Evolutionary conservation across 2,329 filamentous ascomycete genomes (phyloP), one percentile per base, ranked within the genome.

Genomic region (Fusarium globosum): DNA sequence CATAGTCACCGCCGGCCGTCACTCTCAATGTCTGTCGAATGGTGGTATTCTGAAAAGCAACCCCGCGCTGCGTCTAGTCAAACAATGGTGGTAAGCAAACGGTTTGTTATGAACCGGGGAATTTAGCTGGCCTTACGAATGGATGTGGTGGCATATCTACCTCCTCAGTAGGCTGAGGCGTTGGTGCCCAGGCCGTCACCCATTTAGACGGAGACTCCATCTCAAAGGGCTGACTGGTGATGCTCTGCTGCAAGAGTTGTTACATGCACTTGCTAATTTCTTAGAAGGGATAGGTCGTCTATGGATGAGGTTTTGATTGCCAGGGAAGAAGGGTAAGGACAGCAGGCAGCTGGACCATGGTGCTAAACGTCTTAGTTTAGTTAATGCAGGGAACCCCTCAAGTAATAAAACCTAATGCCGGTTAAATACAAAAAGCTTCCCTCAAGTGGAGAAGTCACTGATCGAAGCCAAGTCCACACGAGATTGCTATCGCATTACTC

Each of bases 401-500:
- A 26, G 13, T 18, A 6, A 2, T 16, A 4, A 21, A 38, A n/a
- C 18, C 21, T 52, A 35, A 23, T 52, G 18, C 33, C 49, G 49
- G 49, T 15, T 52, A 52, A 52, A 38, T 38, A 14, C 33, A 26
- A 7, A 7, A 52, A 26, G n/a, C 3, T 13, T 14, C 18, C 18
- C n/a, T 15, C 10, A 20, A 36, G 49, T 38, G 33, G 49, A 26
- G 49, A 52, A 15, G 15, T 12, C n/a, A 26, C 49, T 5, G 4
- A 0, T 21, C 1, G 2, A 9, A 38, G 21, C 21, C 23, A 2
- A 13, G 28, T 1, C 7, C 15, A 36, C 20, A 12, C 18, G n/a
- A 5, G 15, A 13, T 16, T 21, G 21, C 10, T 21, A 21, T 14
- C 4, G 7, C 3, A 28, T 8, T 9, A 28, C 21, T 11, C 28